Percentiles rank a stretch among this genome's conserved stretches.
phyloP scores from a whole-genome alignment of 208 protist species.

The Acanthamoeba royreba region DNA sequence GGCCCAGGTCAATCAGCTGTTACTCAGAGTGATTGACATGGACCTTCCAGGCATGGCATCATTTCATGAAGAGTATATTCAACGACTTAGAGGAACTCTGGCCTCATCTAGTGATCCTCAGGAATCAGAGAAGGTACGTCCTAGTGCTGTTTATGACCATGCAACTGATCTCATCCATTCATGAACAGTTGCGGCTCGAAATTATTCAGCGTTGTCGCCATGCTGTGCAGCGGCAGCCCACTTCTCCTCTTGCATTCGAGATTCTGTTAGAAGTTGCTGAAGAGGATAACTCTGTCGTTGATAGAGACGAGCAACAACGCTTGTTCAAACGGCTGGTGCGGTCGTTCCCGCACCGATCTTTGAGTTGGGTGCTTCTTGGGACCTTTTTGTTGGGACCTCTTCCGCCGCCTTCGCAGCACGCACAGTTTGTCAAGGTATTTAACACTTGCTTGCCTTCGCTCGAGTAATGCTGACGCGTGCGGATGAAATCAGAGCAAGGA shows the following conservation, averaged over 20 bases:
- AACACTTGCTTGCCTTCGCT: too few relatives aligned
- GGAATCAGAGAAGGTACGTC: neutral
- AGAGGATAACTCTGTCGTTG: neutral
- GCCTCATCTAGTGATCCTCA: neutral
- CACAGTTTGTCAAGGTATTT: neutral
- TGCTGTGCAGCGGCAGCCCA: neutral
- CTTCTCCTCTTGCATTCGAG: neutral
- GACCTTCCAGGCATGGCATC: neutral
- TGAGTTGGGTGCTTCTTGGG: neutral
- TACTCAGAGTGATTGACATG: neutral
- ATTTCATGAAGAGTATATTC: neutral
- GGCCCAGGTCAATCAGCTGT: neutral
- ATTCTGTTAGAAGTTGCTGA: neutral
- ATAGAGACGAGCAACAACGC: neutral
- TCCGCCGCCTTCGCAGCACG: neutral
- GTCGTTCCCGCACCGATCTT: neutral
- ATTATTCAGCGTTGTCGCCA: neutral
- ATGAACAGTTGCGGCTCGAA: neutral
- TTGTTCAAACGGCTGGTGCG: neutral
- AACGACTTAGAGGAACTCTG: neutral
- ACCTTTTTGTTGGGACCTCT: neutral
- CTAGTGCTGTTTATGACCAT: too few relatives aligned
- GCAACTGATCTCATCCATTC: neutral
- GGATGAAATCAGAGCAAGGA: neutral
- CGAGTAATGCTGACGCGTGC: neutral